Evolutionary conservation across 768 basidiomycete species (phyloP).

Genomic region (Mrakia frigida): DNA sequence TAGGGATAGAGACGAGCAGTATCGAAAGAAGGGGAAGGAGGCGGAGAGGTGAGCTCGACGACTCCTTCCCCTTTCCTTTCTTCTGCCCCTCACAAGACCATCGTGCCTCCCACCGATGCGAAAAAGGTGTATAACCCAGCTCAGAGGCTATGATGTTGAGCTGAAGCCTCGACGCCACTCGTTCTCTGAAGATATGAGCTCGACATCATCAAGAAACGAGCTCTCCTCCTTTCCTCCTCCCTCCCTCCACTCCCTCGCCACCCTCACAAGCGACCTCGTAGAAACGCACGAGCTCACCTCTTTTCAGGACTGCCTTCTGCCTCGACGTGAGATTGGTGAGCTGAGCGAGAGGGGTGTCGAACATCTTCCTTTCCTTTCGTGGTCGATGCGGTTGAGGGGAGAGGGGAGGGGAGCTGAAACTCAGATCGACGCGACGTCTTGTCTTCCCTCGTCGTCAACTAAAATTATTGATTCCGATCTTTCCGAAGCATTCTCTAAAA

Average conservation of each 20-base stretch:
- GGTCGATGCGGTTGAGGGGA: background rate
- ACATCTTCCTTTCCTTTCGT: background rate
- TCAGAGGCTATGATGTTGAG: background rate
- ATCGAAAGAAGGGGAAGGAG: background rate
- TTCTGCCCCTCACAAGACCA: background rate
- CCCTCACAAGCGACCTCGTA: constrained; percentile 29
- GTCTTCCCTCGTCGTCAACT: no score
- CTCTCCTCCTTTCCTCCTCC: constrained; percentile 44
- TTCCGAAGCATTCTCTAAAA: no score
- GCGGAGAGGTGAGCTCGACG: constrained; percentile 1
- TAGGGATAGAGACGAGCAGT: no score
- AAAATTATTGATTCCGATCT: no score
- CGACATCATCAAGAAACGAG: background rate
- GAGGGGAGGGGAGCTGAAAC: no score
- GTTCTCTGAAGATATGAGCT: background rate
- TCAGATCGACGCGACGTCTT: background rate
- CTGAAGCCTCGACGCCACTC: background rate
- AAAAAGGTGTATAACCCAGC: background rate
- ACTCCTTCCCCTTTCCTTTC: background rate
- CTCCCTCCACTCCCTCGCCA: constrained; percentile 44
- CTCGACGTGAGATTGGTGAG: background rate
- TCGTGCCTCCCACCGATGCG: no score
- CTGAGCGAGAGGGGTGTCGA: constrained; percentile 7
- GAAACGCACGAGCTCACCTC: background rate
- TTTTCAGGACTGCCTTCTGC: constrained; percentile 21